Evolutionary conservation across 2,329 filamentous ascomycete species (phyloP).

Genomic region (Botryotinia calthae): DNA sequence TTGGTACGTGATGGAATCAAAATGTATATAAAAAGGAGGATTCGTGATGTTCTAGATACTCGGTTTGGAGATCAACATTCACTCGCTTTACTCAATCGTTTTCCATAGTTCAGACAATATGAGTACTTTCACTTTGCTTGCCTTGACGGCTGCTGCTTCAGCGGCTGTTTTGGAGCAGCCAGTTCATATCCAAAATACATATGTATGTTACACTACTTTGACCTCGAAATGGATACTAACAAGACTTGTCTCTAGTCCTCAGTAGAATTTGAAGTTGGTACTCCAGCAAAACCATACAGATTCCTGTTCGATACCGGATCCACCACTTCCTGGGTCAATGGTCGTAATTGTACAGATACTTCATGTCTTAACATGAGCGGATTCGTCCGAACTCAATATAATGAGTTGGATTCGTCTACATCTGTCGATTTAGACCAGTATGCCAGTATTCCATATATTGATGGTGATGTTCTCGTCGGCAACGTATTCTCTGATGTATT

Average conservation of each 20-base stretch:
- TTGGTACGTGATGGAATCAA: neutral
- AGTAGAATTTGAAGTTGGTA: constrained; percentile 3
- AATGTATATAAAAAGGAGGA: neutral
- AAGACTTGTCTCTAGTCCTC: neutral
- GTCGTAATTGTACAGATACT: neutral
- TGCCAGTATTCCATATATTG: neutral
- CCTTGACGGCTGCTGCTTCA: neutral
- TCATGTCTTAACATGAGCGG: neutral
- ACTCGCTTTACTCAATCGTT: neutral
- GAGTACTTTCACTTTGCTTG: neutral
- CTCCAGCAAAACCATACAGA: constrained; percentile 9
- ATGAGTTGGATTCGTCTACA: neutral
- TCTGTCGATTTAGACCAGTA: neutral
- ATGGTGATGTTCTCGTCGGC: neutral
- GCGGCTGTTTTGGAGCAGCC: constrained; percentile 6
- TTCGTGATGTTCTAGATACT: neutral
- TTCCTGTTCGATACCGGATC: constrained; percentile 13
- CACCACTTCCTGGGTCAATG: neutral
- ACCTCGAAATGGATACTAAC: neutral
- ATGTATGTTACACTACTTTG: neutral
- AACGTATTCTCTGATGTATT: neutral
- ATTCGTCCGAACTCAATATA: neutral
- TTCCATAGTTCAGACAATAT: neutral
- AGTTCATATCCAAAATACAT: neutral
- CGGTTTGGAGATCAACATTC: neutral